Evolutionary conservation across 1,284 basidiomycete species (phyloP), one percentile per base, ranked within the genome.

Genomic region (Wolfiporia cocos): DNA sequence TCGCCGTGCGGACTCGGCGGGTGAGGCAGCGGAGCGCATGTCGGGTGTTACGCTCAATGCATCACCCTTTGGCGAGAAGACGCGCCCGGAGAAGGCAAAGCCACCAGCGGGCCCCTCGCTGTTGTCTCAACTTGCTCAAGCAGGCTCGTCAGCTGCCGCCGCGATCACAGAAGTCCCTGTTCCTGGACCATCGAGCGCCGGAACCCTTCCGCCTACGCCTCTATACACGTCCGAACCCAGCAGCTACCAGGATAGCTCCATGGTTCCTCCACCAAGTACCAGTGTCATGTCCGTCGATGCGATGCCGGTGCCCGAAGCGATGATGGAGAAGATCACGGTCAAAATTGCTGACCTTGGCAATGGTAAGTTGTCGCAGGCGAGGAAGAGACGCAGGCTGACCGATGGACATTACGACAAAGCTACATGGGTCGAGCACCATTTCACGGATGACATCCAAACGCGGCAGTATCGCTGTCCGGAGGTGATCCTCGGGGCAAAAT

Each of bases 321-420:
- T 51, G 35, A 53, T 51, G 35, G 93, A 97, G 63, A 81, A 85
- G 58, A 96, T 99, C 51, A 98, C 94, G 3, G 96, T 99, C 50
- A 98, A 99, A 74, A 98, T 99, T 61, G 95, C 95, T 24, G 96
- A 99, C 72, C 67, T 99, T 42, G 95, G 93, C 17, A 96, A 97
- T 62, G 89, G 84, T 85, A 48, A 31, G 78, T 60, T 11, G 22
- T 32, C n/a, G n/a, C n/a, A n/a, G n/a, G n/a, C n/a, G n/a, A n/a
- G n/a, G n/a, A n/a, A n/a, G n/a, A n/a, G n/a, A n/a, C n/a, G n/a
- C n/a, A n/a, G n/a, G n/a, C n/a, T n/a, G n/a, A n/a, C n/a, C n/a
- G n/a, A n/a, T n/a, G n/a, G n/a, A n/a, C n/a, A n/a, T n/a, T n/a
- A n/a, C n/a, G n/a, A n/a, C n/a, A 7, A 28, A 83, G 83, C 84